Conservation (phyloP, 2,329 filamentous ascomycete genomes). For the Fusarium sp. region DNA sequence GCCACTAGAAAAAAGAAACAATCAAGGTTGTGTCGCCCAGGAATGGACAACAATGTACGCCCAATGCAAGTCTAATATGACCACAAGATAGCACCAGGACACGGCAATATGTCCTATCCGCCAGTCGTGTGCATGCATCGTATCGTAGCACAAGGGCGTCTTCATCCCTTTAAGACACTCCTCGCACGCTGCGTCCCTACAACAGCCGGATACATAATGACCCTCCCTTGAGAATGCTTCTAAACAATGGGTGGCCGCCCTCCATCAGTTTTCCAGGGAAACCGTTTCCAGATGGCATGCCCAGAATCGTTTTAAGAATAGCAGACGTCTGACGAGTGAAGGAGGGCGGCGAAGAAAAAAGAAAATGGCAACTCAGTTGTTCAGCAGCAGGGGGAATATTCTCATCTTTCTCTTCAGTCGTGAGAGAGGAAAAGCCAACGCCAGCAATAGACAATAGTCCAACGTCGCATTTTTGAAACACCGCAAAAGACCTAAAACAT, state of each 20-base stretch:
- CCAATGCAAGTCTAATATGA: constrained; percentile 36
- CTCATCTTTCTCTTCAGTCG: constrained; percentile 55
- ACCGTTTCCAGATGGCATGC: constrained; percentile 25
- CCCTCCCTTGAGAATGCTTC: constrained; percentile 31
- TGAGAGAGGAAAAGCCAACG: constrained; percentile 58
- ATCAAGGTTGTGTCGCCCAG: constrained; percentile 45
- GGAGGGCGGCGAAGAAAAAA: constrained; percentile 48
- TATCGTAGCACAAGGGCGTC: constrained; percentile 31
- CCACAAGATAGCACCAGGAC: constrained; percentile 24
- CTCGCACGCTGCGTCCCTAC: constrained; percentile 33
- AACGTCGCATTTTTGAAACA: constrained; percentile 53
- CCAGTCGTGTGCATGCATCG: constrained; percentile 36
- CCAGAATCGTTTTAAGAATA: constrained; percentile 46
- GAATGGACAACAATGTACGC: constrained; percentile 43
- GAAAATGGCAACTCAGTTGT: constrained; percentile 49
- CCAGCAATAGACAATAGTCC: constrained; percentile 58
- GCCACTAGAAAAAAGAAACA: constrained; percentile 64
- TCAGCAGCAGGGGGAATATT: constrained; percentile 55
- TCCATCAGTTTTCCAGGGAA: constrained; percentile 24
- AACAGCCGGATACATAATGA: constrained; percentile 32
- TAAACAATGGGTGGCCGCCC: constrained; percentile 23
- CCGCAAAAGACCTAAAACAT: constrained; percentile 45
- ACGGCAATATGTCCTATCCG: constrained; percentile 11
- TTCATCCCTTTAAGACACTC: constrained; percentile 33
- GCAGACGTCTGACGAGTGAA: constrained; percentile 40